Percentiles rank a stretch among this genome's conserved stretches.
Evolutionary conservation across 2,329 filamentous ascomycete genomes (phyloP).

Genomic region (Trichophyton equinum): DNA sequence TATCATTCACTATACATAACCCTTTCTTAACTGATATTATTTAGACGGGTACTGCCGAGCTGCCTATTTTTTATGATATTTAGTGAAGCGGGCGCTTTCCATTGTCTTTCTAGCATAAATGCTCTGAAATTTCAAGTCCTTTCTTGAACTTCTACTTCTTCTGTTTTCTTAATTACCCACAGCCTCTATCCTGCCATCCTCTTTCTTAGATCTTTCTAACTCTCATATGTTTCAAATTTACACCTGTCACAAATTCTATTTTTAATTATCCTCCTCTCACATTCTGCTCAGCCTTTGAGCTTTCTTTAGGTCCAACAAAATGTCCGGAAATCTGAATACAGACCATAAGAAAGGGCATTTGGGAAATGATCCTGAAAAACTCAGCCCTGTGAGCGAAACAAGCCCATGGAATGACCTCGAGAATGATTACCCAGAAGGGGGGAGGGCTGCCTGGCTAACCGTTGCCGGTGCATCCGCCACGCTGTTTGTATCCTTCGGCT

Average conservation of each 20-base stretch:
- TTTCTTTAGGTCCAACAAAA: neutral
- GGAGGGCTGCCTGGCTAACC: constrained; percentile 24
- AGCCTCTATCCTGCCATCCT: neutral
- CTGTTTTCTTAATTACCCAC: neutral
- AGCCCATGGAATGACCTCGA: neutral
- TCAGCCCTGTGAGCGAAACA: neutral
- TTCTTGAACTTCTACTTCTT: neutral
- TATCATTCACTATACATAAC: too few species aligned
- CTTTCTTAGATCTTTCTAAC: neutral
- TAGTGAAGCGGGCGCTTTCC: neutral
- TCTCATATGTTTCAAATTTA: neutral
- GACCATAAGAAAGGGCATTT: neutral
- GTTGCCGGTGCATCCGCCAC: constrained; percentile 39
- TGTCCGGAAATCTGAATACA: neutral
- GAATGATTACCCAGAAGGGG: neutral
- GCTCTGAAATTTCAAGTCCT: neutral
- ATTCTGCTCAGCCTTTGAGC: neutral
- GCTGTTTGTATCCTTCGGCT: constrained; percentile 40
- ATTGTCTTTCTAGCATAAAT: neutral
- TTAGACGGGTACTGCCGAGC: neutral
- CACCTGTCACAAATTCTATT: neutral
- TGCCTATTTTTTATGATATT: neutral
- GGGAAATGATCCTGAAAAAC: neutral
- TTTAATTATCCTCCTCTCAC: neutral
- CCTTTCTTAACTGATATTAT: neutral